These are phyloP conservation scores for Exserohilum turcica DNA, from an alignment of 2,329 filamentous ascomycete species.

Conservation along the genomic window DNA sequence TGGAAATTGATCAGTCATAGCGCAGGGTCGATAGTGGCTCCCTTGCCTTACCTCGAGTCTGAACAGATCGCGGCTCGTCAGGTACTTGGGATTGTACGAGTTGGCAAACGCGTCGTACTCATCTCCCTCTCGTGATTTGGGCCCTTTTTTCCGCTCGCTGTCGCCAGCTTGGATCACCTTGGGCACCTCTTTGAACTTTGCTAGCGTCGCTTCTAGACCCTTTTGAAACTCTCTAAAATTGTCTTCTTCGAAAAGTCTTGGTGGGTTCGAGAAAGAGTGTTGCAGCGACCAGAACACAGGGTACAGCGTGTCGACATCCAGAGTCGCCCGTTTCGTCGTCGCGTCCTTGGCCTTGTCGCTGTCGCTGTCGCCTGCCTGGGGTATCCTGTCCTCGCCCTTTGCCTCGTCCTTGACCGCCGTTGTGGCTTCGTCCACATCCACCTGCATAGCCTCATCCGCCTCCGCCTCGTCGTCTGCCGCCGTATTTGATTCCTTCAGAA, in stretches of 20 bases:
- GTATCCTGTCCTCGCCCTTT: conserved; percentile 42
- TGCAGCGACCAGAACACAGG: conserved; percentile 94
- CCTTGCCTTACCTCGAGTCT: conserved; percentile 75
- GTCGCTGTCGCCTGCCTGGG: conserved; percentile 52
- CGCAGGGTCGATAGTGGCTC: conserved; percentile 20
- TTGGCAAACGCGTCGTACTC: conserved; percentile 68
- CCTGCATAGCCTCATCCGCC: conserved; percentile 64
- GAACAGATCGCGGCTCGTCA: conserved; percentile 96
- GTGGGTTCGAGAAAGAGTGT: conserved; percentile 87
- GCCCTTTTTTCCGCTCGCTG: conserved; percentile 64
- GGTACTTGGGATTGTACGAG: conserved; percentile 94
- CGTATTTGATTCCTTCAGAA: conserved; percentile 45
- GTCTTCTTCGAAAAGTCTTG: conserved; percentile 73
- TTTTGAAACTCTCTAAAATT: conserved; percentile 70
- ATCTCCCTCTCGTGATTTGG: conserved; percentile 67
- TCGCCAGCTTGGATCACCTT: conserved; percentile 70
- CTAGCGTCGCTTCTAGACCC: conserved; percentile 66
- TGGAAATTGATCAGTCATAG: conserved; percentile 48
- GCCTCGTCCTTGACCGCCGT: conserved; percentile 38
- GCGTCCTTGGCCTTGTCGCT: conserved; percentile 57
- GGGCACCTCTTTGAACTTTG: conserved; percentile 75
- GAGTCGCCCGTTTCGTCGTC: conserved; percentile 51
- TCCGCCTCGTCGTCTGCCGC: no score
- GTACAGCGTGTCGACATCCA: conserved; percentile 77
- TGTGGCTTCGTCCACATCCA: conserved; percentile 58